These are phyloP conservation scores for Hyphodiscus sp. DNA, from an alignment of 2,329 filamentous ascomycete genomes.

Conservation along the genomic window DNA sequence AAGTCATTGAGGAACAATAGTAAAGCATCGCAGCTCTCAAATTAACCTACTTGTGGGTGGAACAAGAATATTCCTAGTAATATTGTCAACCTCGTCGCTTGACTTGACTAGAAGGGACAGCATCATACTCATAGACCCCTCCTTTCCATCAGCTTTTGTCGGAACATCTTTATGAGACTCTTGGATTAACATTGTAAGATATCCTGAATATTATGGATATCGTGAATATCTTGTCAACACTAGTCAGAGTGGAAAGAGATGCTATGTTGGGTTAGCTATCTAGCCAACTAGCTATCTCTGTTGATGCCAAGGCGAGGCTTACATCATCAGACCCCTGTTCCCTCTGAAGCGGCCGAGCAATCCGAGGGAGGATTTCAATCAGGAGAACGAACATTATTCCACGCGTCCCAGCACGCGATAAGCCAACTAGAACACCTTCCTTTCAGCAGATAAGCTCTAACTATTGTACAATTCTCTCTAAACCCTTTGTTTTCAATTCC, in stretches of 20 bases:
- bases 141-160: slow-evolving; percentile 50
- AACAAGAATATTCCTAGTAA: slow-evolving; percentile 76
- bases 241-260: neutral
- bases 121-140: slow-evolving; percentile 43
- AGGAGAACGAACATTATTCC: neutral
- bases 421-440: slow-evolving; percentile 23
- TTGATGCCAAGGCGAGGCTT: too few species aligned
- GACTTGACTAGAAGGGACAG: neutral
- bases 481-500: neutral
- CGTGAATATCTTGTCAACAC: neutral
- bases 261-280: too few species aligned
- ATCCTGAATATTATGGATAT: neutral
- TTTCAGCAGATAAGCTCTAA: slow-evolving; percentile 5
- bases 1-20: too few species aligned
- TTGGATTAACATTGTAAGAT: slow-evolving; percentile 47
- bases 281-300: too few species aligned
- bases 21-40: too few species aligned
- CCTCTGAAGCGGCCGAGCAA: neutral
- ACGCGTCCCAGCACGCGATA: slow-evolving; percentile 1
- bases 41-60: slow-evolving; percentile 52
- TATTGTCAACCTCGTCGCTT: slow-evolving; percentile 7
- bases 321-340: too few species aligned
- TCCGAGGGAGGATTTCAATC: neutral
- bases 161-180: slow-evolving; percentile 53
- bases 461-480: neutral